Evolutionary conservation across 352 stramenopile species (phyloP), one percentile per base, ranked within the genome.

Genomic region (Globisporangium yorkense): DNA sequence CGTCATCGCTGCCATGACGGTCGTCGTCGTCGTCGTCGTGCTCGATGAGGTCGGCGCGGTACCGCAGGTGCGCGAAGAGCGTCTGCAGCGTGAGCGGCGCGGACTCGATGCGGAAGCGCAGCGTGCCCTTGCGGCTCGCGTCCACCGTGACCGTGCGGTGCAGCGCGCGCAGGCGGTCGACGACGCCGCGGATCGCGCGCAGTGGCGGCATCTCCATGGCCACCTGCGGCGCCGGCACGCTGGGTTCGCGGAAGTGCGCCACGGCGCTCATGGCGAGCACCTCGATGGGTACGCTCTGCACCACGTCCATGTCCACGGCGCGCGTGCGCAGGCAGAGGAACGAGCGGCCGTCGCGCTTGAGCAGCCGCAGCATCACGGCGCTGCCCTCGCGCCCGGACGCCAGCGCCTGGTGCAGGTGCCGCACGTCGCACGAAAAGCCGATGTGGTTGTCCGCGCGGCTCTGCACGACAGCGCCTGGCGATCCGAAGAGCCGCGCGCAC

Each of bases 221-320:
- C 57, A 94, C 86, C 56, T 89, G 79, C 15, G 84, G 84, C 5
- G 80, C 74, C 0, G 84, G 77, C 6, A 94, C 72, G 65, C 77
- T 84, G n/a, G 84, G 84, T 49, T 94, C 84, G 53, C 69, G 68
- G 57, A 87, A 89, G 59, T 88, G 82, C 51, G 87, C 76, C 15
- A 87, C 76, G 2, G 72, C 75, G 53, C 67, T 85, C 77, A 92
- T 89, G 16, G 84, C 70, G 53, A 94, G 52, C 61, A 94, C 79
- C 37, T 87, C 68, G 59, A 94, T 90, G 21, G 84, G 84, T 44
- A 94, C 83, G 56, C 80, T 94, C 68, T 94, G 84, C 41, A 91
- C 74, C 44, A 94, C 92, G 59, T 94, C 81, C 46, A 94, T 87
- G 61, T 94, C 84, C 33, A 94, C 80, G 0, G 84, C 82, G 18